Conservation (phyloP, 1,139 yeast species). For the Suhomyces coccinellae region DNA sequence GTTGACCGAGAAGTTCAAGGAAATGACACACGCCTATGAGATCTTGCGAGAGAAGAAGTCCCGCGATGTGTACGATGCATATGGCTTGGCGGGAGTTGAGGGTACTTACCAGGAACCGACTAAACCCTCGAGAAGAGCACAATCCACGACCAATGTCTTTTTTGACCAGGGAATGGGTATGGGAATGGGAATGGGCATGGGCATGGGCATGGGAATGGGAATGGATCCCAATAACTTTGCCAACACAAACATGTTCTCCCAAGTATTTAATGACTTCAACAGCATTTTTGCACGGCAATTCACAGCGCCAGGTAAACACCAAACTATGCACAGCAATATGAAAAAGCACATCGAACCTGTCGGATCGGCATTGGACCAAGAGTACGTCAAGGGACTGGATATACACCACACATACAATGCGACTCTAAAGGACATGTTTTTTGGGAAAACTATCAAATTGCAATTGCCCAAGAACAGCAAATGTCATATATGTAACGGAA, state of each 20-base stretch:
- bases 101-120: constrained; percentile 23
- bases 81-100: constrained; percentile 43
- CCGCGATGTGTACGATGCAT: constrained; percentile 37
- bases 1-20: constrained; percentile 46
- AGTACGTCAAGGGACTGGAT: constrained; percentile 37
- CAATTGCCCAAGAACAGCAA: constrained; percentile 42
- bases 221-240: constrained; percentile 5
- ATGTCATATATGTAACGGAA: constrained; percentile 45
- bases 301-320: background rate
- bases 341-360: constrained; percentile 18
- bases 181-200: constrained; percentile 3
- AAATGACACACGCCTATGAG: constrained; percentile 46
- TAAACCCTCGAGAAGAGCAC: constrained; percentile 10
- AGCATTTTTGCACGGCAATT: constrained; percentile 25
- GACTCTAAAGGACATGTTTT: constrained; percentile 47
- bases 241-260: constrained; percentile 37
- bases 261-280: constrained; percentile 41
- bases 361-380: constrained; percentile 12
- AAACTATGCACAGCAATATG: constrained; percentile 7
- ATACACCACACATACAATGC: constrained; percentile 49
- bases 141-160: background rate
- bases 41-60: constrained; percentile 33
- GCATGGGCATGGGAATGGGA: constrained; percentile 6
- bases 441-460: constrained; percentile 48
- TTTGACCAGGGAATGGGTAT: background rate